phyloP scores from a whole-genome alignment of 208 protist species.

The Leptomonas pyrrhocoris region DNA sequence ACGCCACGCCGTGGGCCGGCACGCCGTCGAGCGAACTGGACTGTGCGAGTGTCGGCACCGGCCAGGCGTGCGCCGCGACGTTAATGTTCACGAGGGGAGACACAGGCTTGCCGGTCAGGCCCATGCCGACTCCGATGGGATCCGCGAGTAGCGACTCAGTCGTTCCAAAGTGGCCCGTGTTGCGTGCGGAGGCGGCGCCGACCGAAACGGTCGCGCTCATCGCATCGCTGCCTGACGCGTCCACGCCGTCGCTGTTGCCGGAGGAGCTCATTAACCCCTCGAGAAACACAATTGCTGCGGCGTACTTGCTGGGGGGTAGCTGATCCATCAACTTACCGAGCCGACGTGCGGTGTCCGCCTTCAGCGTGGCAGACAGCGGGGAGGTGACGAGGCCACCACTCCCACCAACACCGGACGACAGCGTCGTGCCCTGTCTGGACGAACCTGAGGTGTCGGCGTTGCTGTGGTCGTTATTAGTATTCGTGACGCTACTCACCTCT shows the following conservation, averaged over 20 bases:
- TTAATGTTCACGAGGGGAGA: conserved; percentile 5
- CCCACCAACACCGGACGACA: neutral
- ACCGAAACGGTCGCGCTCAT: conserved; percentile 29
- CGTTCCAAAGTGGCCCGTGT: conserved; percentile 2
- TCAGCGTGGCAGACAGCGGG: conserved; percentile 15
- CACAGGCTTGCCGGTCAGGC: neutral
- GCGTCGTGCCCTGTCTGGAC: neutral
- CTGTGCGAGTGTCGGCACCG: neutral
- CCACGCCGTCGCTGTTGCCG: conserved; percentile 5
- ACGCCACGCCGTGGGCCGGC: conserved; percentile 6
- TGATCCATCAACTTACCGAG: conserved; percentile 46
- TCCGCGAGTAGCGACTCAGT: neutral
- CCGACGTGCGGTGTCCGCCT: conserved; percentile 25
- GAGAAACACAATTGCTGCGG: conserved; percentile 60
- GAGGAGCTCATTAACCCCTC: conserved; percentile 54
- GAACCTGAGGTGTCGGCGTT: neutral
- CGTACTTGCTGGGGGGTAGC: conserved; percentile 56
- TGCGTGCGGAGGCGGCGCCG: conserved; percentile 17
- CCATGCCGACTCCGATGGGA: neutral
- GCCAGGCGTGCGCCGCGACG: conserved; percentile 6
- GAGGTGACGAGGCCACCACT: neutral
- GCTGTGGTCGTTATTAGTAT: neutral
- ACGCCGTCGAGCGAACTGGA: conserved; percentile 10
- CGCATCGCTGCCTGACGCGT: conserved; percentile 11
- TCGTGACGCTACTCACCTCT: neutral